Conservation (phyloP, 2,329 filamentous ascomycete species). For the Colletotrichum tabaci region DNA sequence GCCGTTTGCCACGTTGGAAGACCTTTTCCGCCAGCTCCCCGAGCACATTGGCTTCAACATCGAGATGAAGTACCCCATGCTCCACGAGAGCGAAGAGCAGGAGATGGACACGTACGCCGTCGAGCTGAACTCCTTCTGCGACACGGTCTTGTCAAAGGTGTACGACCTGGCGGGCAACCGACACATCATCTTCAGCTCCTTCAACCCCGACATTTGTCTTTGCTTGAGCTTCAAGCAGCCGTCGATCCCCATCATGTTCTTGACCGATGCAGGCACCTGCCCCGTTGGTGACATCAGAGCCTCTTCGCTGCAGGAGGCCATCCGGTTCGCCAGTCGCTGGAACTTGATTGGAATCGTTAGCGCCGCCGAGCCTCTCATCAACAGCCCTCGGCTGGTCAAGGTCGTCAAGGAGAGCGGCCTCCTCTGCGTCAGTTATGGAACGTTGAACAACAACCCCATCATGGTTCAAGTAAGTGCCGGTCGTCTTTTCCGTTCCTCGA, state of each 20-base stretch:
- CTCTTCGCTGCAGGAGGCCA: constrained; percentile 92
- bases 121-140: constrained; percentile 96
- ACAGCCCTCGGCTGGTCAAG: constrained; percentile 88
- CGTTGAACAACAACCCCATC: constrained; percentile 86
- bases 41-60: constrained; percentile 95
- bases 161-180: constrained; percentile 86
- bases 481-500: background rate
- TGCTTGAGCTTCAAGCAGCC: constrained; percentile 97
- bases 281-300: constrained; percentile 91
- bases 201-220: constrained; percentile 97
- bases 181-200: constrained; percentile 97
- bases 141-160: constrained; percentile 90
- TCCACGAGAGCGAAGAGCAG: constrained; percentile 93
- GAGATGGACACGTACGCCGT: constrained; percentile 98
- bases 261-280: constrained; percentile 88
- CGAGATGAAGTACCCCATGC: constrained; percentile 99
- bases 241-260: constrained; percentile 93
- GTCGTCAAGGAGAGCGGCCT: constrained; percentile 96
- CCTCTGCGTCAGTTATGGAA: constrained; percentile 96
- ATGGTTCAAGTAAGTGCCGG: constrained; percentile 82
- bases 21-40: constrained; percentile 89
- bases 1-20: constrained; percentile 94
- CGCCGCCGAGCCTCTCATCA: constrained; percentile 88
- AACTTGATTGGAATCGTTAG: constrained; percentile 93
- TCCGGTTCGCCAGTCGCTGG: constrained; percentile 95